Base-by-base conservation (phyloP, 768 basidiomycete species). In the Boletus coccyginus region DNA sequence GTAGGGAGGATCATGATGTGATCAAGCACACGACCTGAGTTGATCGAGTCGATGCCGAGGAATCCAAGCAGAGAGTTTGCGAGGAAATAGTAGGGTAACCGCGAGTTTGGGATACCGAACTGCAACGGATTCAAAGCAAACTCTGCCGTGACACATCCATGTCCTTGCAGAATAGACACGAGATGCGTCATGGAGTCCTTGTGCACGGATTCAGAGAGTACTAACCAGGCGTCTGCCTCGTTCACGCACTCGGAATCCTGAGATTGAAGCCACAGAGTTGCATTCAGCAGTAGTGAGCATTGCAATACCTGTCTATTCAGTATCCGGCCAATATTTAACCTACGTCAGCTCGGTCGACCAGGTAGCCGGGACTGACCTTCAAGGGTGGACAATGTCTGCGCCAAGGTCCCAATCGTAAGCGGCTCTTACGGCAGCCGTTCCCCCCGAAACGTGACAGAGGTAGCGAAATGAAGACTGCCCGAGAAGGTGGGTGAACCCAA, bases 91-190 rank as follows among this genome's bases (percentile, higher is more conserved):
- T 92, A 92, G 27, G 90, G 80, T 57, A 90, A 72, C 21, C 90
- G 84, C 19, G 91, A 93, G 65, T 92, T 93, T 9, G 91, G 91
- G 16, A 91, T 83, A 17, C 86, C 84, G 58, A 88, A 90, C 66
- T 92, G 90, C 7, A 90, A 70, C 1, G 90, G 91, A 27, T 85
- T 90, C 47, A 93, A 70, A 11, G 88, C 73, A 24, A 90, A 75
- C 69, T 93, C 90, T 24, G 75, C 62, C 0, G 76, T 78, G 8
- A 66, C 65, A 65, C 92, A 92, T 21, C 82, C 81, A 5, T 87
- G 75, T 1, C 69, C 70, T 35, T 69, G 71, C 11, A 93, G 75
- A 10, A 76, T 78, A 14, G 76, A 74, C 0, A 86, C 61, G n/a
- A 90, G 72, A 9, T 78, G 80, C 5, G 89, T 90, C 27, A 69